Percentiles rank a stretch among this genome's conserved stretches.
phyloP scores from a whole-genome alignment of 2,329 filamentous ascomycete genomes.

The Trichoderma sp. region DNA sequence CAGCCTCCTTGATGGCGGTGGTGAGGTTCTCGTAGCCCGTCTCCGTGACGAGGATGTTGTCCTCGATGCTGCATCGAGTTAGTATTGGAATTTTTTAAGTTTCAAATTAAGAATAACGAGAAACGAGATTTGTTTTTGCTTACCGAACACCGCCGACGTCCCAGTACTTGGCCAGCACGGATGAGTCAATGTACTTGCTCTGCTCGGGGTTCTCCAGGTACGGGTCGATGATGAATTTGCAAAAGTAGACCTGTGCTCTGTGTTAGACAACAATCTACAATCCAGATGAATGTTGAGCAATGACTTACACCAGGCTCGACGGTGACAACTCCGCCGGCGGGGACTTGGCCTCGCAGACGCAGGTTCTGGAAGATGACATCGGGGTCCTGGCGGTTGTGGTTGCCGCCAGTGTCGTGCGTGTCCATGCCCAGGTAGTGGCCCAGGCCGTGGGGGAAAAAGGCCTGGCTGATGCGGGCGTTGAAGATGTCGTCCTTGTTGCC shows the following conservation, averaged over 20 bases:
- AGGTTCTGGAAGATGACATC: constrained; percentile 89
- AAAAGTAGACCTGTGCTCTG: constrained; percentile 75
- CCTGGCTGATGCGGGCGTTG: constrained; percentile 76
- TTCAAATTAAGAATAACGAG: background rate
- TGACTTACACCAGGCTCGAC: constrained; percentile 83
- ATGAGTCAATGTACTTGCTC: constrained; percentile 74
- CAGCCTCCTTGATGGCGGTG: constrained; percentile 69
- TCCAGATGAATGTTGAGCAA: background rate
- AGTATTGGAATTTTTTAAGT: background rate
- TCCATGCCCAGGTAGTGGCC: constrained; percentile 93
- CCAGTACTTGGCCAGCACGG: constrained; percentile 79
- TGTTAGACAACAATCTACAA: background rate
- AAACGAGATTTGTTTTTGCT: constrained; percentile 34
- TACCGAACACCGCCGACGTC: constrained; percentile 74
- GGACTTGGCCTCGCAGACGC: constrained; percentile 74
- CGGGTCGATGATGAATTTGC: constrained; percentile 82
- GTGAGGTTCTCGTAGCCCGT: constrained; percentile 74
- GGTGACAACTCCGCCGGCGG: constrained; percentile 82
- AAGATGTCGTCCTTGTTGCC: constrained; percentile 73
- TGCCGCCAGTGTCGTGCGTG: constrained; percentile 83
- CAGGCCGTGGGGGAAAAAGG: constrained; percentile 89
- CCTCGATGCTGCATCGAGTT: constrained; percentile 56
- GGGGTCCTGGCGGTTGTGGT: constrained; percentile 75
- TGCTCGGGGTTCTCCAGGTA: constrained; percentile 74
- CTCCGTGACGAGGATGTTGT: constrained; percentile 73